These are phyloP conservation scores for Phytophthora litchii DNA, from an alignment of 352 stramenopile genomes.

Conservation along the genomic window DNA sequence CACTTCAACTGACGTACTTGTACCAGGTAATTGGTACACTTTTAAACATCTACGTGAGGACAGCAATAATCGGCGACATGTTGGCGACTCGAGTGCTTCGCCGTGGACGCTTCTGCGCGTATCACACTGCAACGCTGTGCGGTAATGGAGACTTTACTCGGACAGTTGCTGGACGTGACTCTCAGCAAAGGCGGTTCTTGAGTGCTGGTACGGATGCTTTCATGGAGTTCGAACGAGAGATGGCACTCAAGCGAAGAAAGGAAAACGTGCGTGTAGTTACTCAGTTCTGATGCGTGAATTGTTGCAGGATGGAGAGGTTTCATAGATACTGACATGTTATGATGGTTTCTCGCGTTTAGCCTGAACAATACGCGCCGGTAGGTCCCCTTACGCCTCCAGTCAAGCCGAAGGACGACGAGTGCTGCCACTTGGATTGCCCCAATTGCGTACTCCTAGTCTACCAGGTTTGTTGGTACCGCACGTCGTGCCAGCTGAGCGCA, in stretches of 20 bases:
- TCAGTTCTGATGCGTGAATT: background rate
- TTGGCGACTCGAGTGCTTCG: constrained; percentile 28
- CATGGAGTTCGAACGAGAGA: constrained; percentile 86
- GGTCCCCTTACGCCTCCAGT: constrained; percentile 55
- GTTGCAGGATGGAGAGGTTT: background rate
- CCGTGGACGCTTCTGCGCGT: constrained; percentile 23
- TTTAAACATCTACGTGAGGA: constrained; percentile 14
- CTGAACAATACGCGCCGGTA: constrained; percentile 21
- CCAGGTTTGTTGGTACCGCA: constrained; percentile 49
- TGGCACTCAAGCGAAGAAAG: constrained; percentile 67
- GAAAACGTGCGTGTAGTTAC: constrained; percentile 31
- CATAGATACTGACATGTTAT: constrained; percentile 5
- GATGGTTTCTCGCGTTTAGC: constrained; percentile 14
- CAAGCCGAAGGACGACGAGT: constrained; percentile 81
- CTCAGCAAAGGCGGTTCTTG: constrained; percentile 31
- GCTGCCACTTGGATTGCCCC: constrained; percentile 83
- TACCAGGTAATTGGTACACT: constrained; percentile 26
- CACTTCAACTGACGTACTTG: constrained; percentile 20
- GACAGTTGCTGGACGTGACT: background rate
- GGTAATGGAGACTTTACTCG: background rate
- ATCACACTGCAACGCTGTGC: constrained; percentile 7
- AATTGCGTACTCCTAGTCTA: constrained; percentile 90
- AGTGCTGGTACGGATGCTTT: constrained; percentile 77
- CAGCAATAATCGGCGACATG: constrained; percentile 16
- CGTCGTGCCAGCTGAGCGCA: background rate